Evolutionary conservation across 164 flowering plant species (phyloP).

Genomic region (Chloranthus sessilifolius): DNA sequence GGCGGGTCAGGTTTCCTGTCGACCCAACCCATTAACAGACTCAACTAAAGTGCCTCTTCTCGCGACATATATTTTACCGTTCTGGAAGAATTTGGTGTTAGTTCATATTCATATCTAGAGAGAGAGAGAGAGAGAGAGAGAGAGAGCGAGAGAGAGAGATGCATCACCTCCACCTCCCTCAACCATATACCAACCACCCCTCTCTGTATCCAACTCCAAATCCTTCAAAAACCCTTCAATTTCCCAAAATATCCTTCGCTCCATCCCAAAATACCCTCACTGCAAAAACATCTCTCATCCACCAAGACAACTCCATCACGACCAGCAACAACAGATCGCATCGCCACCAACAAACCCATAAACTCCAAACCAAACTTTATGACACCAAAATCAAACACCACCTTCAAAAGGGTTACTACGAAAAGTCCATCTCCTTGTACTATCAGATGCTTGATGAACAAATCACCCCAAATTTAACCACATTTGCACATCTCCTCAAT

Average conservation of each 20-base stretch:
- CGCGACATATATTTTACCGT: no score
- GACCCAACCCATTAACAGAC: no score
- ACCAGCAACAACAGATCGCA: background rate
- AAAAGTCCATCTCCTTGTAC: slow-evolving; percentile 6
- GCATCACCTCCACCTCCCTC: no score
- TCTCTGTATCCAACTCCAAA: background rate
- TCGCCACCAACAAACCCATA: background rate
- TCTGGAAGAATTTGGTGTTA: no score
- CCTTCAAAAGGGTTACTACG: slow-evolving; percentile 2
- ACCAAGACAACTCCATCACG: background rate
- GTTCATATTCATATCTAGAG: no score
- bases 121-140: no score
- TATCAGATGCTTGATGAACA: background rate
- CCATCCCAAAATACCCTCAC: background rate
- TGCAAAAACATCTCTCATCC: background rate
- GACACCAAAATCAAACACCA: slow-evolving; percentile 5
- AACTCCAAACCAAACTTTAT: background rate
- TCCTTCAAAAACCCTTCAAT: background rate
- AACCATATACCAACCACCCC: no score
- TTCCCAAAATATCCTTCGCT: no score
- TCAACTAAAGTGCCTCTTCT: no score
- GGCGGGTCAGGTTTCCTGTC: no score
- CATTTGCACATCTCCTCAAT: slow-evolving; percentile 1
- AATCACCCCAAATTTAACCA: background rate
- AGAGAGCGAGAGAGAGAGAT: no score